Evolutionary conservation across 2,329 filamentous ascomycete genomes (phyloP), one percentile per base, ranked within the genome.

Genomic region (Colletotrichum shisoi): DNA sequence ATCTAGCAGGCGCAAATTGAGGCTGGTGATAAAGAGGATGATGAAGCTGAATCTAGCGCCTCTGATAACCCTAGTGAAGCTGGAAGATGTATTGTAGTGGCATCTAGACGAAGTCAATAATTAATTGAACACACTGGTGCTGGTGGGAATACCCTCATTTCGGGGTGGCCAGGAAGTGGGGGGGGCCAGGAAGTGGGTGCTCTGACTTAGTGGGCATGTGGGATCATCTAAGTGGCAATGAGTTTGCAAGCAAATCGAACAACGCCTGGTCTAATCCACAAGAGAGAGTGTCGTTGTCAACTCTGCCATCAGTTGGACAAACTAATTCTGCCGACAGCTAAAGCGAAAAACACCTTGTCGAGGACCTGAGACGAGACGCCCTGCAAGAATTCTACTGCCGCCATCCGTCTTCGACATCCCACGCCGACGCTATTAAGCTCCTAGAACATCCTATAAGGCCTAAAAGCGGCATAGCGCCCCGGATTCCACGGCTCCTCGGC

Each of bases 291-390:
- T 5, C 44, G 49, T 40, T 21, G 34, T 12, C 13, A n/a, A 8
- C 31, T 15, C 21, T 8, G 27, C 2, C 27, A 31, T 44, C 45
- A 67, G 40, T 80, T 81, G 17, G 79, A 62, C 42, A 82, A 70
- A 69, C 78, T 82, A 31, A 82, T 79, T 52, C 77, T 78, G 4
- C 80, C 80, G 17, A 75, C 77, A 9, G 76, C 76, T 63, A 79
- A 46, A 21, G 37, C 37, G n/a, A 63, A 52, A 12, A 57, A 52
- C 19, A 67, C 63, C 11, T 45, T 51, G 13, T 63, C 63, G 39
- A 67, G 3, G 27, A 72, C 19, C 71, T 74, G 58, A 69, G 74
- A 46, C 74, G 69, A 57, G 77, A 74, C 4, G 8, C 45, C 24
- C 24, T n/a, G 39, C 71, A 74, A 62, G 66, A 78, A 74, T 19